Evolutionary conservation across 2,329 filamentous ascomycete species (phyloP).

Genomic region (Cyphellophora attinorum): DNA sequence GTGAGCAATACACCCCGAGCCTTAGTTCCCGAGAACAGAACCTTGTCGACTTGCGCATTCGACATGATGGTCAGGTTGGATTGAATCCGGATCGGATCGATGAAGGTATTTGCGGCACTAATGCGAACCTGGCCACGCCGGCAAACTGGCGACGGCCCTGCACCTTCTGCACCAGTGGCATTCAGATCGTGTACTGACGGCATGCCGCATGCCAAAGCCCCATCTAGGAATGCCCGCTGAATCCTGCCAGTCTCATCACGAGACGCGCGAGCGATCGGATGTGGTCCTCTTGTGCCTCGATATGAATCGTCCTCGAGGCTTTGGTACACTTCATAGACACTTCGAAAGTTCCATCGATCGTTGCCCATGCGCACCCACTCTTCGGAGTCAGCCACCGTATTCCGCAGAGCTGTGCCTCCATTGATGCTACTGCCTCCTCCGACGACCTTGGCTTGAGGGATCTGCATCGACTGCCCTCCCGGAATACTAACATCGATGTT

Average conservation of each 20-base stretch:
- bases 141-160: slow-evolving; percentile 11
- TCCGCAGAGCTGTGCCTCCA: slow-evolving; percentile 11
- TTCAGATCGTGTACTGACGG: slow-evolving; percentile 7
- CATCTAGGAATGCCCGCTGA: slow-evolving; percentile 10
- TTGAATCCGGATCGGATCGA: slow-evolving; percentile 8
- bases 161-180: slow-evolving; percentile 10
- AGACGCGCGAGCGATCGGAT: slow-evolving; percentile 9
- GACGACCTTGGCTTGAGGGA: slow-evolving; percentile 13
- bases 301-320: slow-evolving; percentile 6
- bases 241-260: slow-evolving; percentile 10
- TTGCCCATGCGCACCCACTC: slow-evolving; percentile 13
- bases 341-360: slow-evolving; percentile 9
- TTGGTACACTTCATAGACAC: slow-evolving; percentile 10
- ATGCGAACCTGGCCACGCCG: slow-evolving; percentile 8
- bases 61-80: slow-evolving; percentile 9
- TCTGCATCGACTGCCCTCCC: slow-evolving; percentile 7
- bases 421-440: slow-evolving; percentile 15
- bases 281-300: slow-evolving; percentile 8
- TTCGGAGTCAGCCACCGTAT: slow-evolving; percentile 6
- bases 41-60: slow-evolving; percentile 6
- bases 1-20: slow-evolving; percentile 7
- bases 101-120: slow-evolving; percentile 12
- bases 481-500: slow-evolving; percentile 9
- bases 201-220: slow-evolving; percentile 5
- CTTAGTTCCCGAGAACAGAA: slow-evolving; percentile 5